A percentile compares a stretch with the other conserved stretches of the same genome.
Conservation (phyloP, 2,329 filamentous ascomycete species). For the Ophioceras dolichostomum region DNA sequence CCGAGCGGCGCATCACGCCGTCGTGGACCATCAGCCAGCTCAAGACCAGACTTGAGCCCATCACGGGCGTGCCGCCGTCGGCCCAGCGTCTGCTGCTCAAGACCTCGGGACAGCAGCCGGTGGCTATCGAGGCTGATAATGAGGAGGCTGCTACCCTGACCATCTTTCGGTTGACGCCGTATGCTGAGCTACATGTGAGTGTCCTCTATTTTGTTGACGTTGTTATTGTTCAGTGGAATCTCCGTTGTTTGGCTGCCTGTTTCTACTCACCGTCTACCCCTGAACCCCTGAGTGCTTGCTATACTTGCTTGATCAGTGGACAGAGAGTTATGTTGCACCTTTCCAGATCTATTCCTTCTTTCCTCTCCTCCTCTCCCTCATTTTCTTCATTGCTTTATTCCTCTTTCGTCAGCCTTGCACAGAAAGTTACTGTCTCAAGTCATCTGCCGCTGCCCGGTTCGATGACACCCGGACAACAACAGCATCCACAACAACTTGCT, state of each 20-base stretch:
- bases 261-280: no score
- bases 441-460: no score
- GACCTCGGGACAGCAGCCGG: constrained; percentile 43
- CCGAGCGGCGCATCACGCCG: constrained; percentile 83
- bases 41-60: constrained; percentile 78
- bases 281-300: no score
- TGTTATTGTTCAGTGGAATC: constrained; percentile 1
- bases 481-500: no score
- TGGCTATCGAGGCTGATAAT: constrained; percentile 55
- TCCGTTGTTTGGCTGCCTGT: constrained; percentile 1
- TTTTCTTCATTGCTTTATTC: no score
- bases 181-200: constrained; percentile 63
- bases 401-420: no score
- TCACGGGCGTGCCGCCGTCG: constrained; percentile 80
- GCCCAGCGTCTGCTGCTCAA: constrained; percentile 67
- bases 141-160: constrained; percentile 59
- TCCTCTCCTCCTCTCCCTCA: no score
- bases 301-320: no score
- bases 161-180: constrained; percentile 55
- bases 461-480: no score
- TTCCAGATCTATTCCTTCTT: background rate
- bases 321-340: no score
- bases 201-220: background rate
- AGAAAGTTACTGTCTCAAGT: no score
- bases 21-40: constrained; percentile 81